These are phyloP conservation scores for Parietaria judaica DNA, from an alignment of 306 rosid species.

Conservation along the genomic window DNA sequence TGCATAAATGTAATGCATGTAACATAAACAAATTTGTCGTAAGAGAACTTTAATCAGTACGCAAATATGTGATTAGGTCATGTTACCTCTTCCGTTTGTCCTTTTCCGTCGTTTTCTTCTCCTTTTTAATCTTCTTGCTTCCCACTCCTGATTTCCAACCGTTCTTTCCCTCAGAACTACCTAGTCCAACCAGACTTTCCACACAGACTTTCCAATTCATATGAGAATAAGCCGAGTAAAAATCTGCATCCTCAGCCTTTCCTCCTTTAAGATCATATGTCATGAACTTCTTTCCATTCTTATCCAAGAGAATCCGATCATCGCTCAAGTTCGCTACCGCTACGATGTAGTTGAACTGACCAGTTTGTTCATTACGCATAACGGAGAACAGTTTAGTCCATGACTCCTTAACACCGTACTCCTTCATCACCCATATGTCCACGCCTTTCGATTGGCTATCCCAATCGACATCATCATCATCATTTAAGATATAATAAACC, in stretches of 20 bases:
- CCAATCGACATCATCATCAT: constrained; percentile 1
- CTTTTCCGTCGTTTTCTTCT: too few species aligned
- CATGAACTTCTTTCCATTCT: background rate
- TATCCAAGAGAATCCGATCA: background rate
- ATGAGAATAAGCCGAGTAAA: background rate
- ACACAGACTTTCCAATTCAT: background rate
- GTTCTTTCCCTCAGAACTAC: background rate
- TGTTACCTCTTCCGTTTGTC: too few species aligned
- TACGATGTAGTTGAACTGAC: background rate
- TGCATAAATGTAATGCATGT: too few species aligned
- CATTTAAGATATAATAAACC: constrained; percentile 12
- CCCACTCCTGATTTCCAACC: background rate
- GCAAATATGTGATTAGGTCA: too few species aligned
- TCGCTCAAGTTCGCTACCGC: background rate
- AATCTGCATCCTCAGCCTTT: background rate
- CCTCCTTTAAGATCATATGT: background rate
- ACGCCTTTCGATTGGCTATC: background rate
- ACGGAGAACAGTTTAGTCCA: constrained; percentile 5
- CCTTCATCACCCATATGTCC: constrained; percentile 1
- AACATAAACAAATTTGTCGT: too few species aligned
- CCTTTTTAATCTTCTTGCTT: too few species aligned
- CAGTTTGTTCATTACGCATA: background rate
- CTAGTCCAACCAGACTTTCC: background rate
- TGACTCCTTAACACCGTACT: constrained; percentile 9
- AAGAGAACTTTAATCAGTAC: too few species aligned